Evolutionary conservation across 257 asterid genomes (phyloP).

Genomic region (Cruciata laevipes): DNA sequence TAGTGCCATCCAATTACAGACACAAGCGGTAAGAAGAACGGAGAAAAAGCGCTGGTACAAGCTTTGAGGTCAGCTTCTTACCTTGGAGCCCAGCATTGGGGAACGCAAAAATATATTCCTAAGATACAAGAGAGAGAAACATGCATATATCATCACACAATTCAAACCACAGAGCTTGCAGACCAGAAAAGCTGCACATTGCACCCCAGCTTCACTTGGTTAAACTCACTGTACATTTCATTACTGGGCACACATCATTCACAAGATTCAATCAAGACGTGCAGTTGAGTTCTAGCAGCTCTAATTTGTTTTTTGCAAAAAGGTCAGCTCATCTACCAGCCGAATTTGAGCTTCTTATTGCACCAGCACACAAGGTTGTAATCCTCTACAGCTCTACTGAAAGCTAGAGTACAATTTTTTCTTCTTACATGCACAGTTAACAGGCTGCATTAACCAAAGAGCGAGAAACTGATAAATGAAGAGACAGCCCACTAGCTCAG

Average conservation of each 20-base stretch:
- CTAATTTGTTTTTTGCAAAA: neutral
- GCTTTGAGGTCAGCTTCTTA: constrained; percentile 2
- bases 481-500: constrained; percentile 2
- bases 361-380: neutral
- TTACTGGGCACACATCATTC: neutral
- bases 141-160: neutral
- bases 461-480: neutral
- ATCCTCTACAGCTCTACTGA: neutral
- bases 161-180: constrained; percentile 3
- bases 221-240: neutral
- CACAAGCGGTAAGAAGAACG: too few relatives aligned
- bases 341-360: neutral
- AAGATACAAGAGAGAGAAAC: neutral
- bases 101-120: neutral
- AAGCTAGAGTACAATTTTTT: neutral
- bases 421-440: neutral
- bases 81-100: neutral
- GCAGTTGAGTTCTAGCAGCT: constrained; percentile 2
- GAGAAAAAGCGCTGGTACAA: neutral
- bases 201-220: constrained; percentile 1
- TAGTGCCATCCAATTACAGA: constrained; percentile 5
- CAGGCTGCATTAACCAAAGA: neutral
- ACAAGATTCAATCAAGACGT: neutral
- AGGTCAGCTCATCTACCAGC: constrained; percentile 3
- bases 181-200: neutral